Evolutionary conservation across 805 yeast genomes (phyloP).

Genomic region (Schizosaccharomyces osmophilus): DNA sequence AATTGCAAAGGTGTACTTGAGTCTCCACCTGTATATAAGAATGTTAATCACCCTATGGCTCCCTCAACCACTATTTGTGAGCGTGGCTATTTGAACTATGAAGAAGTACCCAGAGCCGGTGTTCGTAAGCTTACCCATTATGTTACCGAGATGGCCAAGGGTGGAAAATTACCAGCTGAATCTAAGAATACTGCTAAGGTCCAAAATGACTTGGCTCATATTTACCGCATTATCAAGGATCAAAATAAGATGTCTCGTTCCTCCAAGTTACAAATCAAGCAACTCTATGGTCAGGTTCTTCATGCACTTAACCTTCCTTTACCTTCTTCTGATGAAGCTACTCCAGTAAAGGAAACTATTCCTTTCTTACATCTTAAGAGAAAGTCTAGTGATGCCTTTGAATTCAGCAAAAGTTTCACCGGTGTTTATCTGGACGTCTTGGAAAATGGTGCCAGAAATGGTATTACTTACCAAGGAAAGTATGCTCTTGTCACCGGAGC

Average conservation of each 20-base stretch:
- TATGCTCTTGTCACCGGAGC: constrained; percentile 90
- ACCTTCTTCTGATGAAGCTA: constrained; percentile 3
- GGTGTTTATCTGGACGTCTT: constrained; percentile 65
- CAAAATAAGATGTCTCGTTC: constrained; percentile 41
- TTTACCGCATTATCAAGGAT: constrained; percentile 59
- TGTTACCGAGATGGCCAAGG: constrained; percentile 87
- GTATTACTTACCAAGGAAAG: constrained; percentile 71
- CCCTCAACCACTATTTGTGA: constrained; percentile 75
- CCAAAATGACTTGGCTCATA: constrained; percentile 40
- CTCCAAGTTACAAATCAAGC: constrained; percentile 9
- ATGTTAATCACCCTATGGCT: constrained; percentile 80
- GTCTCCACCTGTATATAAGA: constrained; percentile 79
- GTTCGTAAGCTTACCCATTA: constrained; percentile 89
- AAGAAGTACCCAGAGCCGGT: constrained; percentile 68
- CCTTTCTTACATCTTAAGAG: constrained; percentile 86
- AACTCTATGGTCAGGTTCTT: constrained; percentile 13
- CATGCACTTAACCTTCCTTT: constrained; percentile 5
- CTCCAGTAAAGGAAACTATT: constrained; percentile 31
- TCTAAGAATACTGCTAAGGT: constrained; percentile 38
- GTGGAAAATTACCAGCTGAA: constrained; percentile 49
- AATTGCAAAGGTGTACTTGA: constrained; percentile 73
- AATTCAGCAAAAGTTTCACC: constrained; percentile 56
- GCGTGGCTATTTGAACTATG: constrained; percentile 66
- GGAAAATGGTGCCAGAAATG: constrained; percentile 83
- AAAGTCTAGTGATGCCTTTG: constrained; percentile 59